phyloP scores from a whole-genome alignment of 257 asterid genomes.

The Jaltomata sinuosa region DNA sequence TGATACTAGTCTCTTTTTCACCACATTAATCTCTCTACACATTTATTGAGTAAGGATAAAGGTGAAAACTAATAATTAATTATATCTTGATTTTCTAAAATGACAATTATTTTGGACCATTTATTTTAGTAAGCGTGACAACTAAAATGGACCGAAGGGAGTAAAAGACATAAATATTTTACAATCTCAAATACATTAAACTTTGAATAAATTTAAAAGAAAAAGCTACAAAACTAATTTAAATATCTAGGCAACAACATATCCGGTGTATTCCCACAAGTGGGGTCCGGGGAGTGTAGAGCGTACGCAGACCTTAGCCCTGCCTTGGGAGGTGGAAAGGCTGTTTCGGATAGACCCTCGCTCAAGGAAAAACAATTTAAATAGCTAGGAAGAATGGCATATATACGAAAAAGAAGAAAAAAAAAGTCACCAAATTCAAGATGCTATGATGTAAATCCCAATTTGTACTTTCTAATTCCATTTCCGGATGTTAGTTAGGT shows the following conservation, averaged over 20 bases:
- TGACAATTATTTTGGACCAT: not conserved
- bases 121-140: not conserved
- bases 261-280: not conserved
- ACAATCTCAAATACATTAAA: not conserved
- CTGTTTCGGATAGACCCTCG: not conserved
- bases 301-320: not conserved
- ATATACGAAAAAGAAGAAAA: not conserved
- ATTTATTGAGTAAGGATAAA: not conserved
- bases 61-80: not conserved
- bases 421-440: not conserved
- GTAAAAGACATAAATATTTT: not conserved
- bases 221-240: not conserved
- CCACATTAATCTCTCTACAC: not conserved
- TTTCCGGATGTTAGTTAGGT: no score
- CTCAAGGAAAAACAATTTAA: not conserved
- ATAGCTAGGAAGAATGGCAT: not conserved
- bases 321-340: no score
- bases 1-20: not conserved
- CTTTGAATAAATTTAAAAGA: not conserved
- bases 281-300: not conserved
- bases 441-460: no score
- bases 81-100: not conserved
- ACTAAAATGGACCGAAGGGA: no score
- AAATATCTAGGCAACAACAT: not conserved
- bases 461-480: no score